Base-by-base conservation (phyloP, 2,329 filamentous ascomycete genomes). In the Trichophyton benhamiae region DNA sequence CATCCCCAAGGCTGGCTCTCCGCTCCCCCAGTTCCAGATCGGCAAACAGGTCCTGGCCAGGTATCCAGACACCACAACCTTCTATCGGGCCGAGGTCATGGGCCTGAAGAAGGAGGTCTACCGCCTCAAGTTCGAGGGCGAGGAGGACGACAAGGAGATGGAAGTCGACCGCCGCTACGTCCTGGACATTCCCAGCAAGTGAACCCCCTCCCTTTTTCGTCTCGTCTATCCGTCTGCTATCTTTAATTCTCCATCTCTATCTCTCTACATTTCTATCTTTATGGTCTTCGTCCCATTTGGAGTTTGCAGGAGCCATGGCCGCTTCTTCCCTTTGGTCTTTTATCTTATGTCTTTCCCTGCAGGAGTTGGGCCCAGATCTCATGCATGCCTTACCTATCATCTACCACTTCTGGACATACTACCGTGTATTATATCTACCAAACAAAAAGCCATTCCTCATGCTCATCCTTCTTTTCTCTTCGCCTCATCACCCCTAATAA, bases 41-140 rank as follows among this genome's bases (percentile, higher is more conserved):
- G 87, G 87, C 52, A 88, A 87, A 70, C 82, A 84, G 53, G 88
- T 92, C 7, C 77, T 92, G 62, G 89, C 89, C 0, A 77, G 90
- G 62, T 94, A 94, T 69, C 89, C 89, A 0, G 86, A 90, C 67
- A 92, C 89, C 0, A 91, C 89, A 0, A 91, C 88, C 0, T 92
- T 94, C 68, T 94, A 94, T 72, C 86, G 88, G 70, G 89, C 89
- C 1, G 87, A 91, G 67, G 88, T 92, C 7, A 87, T 89, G 74
- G 85, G 85, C 41, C 83, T 78, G 78, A 86, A 76, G 68, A 80
- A 78, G 65, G 76, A 78, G 53, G 72, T 72, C 60, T 79, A 77
- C 64, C 71, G 74, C 61, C 77, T 92, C 65, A 85, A 88, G 65
- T 92, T 92, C 67, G 89, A 92, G 70, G 88, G 88, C 13, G 87